Conservation (phyloP, 2,329 filamentous ascomycete genomes). For the Drechmeria coniospora region DNA sequence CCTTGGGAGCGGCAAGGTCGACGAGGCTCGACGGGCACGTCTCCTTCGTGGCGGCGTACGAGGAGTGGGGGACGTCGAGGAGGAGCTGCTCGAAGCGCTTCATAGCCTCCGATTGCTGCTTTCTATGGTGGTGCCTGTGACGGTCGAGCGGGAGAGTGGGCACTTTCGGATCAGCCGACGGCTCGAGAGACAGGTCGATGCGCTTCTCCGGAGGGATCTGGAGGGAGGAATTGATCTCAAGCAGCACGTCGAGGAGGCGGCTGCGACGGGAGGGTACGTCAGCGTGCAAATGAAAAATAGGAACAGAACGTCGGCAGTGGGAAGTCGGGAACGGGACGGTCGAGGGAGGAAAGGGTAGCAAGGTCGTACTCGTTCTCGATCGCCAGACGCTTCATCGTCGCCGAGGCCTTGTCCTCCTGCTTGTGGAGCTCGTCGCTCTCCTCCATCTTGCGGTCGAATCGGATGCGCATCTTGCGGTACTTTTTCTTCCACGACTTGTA, state of each 20-base stretch:
- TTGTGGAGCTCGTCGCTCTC: conserved; percentile 71
- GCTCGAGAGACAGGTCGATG: conserved; percentile 49
- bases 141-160: conserved; percentile 16
- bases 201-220: conserved; percentile 63
- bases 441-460: conserved; percentile 63
- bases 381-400: conserved; percentile 67
- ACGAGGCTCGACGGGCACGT: conserved; percentile 42
- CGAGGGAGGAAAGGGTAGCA: conserved; percentile 1
- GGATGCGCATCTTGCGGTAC: conserved; percentile 77
- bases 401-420: conserved; percentile 65
- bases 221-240: conserved; percentile 75
- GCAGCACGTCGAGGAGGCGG: conserved; percentile 72
- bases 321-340: not conserved
- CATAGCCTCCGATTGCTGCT: conserved; percentile 25
- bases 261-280: conserved; percentile 27
- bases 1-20: conserved; percentile 32
- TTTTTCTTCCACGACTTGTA: conserved; percentile 78
- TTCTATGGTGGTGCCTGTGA: conserved; percentile 10
- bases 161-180: conserved; percentile 24
- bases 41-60: conserved; percentile 40
- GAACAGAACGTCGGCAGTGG: not conserved
- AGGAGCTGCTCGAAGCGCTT: conserved; percentile 37
- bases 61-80: conserved; percentile 33
- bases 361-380: conserved; percentile 76
- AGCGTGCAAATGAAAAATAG: conserved; percentile 3